Percentiles rank a stretch among this genome's conserved stretches.
These are phyloP conservation scores for Dentipellis fragilis DNA, from an alignment of 768 basidiomycete species.

Conservation along the genomic window DNA sequence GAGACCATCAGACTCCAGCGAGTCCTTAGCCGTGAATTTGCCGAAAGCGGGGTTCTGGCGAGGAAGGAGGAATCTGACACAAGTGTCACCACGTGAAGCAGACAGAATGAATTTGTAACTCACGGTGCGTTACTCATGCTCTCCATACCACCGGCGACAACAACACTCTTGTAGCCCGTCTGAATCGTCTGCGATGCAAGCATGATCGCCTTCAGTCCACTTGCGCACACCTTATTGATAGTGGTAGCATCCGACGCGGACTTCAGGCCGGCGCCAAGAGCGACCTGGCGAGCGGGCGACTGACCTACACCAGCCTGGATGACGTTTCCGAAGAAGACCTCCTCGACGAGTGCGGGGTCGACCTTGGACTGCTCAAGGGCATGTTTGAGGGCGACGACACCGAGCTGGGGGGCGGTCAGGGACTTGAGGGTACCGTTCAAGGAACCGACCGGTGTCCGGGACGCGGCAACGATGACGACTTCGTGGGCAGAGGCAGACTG, in stretches of 20 bases:
- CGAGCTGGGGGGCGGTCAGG: slow-evolving; percentile 87
- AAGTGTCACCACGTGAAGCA: slow-evolving; percentile 2
- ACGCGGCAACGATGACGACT: slow-evolving; percentile 89
- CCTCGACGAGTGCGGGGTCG: slow-evolving; percentile 78
- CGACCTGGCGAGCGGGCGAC: slow-evolving; percentile 96
- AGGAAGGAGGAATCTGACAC: slow-evolving; percentile 63
- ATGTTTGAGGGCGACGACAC: slow-evolving; percentile 80
- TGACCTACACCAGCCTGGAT: slow-evolving; percentile 97
- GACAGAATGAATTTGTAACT: slow-evolving; percentile 24
- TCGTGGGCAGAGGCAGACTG: slow-evolving; percentile 43
- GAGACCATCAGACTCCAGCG: slow-evolving; percentile 86
- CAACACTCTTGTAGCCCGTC: slow-evolving; percentile 74
- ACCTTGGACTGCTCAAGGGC: slow-evolving; percentile 76
- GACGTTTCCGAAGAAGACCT: slow-evolving; percentile 96
- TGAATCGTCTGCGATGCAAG: slow-evolving; percentile 87
- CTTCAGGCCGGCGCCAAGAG: slow-evolving; percentile 79
- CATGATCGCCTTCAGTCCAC: slow-evolving; percentile 93
- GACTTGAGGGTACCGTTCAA: slow-evolving; percentile 85
- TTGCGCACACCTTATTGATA: slow-evolving; percentile 99
- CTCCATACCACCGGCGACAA: slow-evolving; percentile 97
- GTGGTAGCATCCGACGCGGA: slow-evolving; percentile 91
- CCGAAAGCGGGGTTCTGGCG: slow-evolving; percentile 80
- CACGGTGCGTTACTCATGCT: slow-evolving; percentile 99
- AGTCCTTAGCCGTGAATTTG: slow-evolving; percentile 80
- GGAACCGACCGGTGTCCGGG: slow-evolving; percentile 89